Evolutionary conservation across 805 yeast genomes (phyloP).

Genomic region (Wickerhamomyces bisporus): DNA sequence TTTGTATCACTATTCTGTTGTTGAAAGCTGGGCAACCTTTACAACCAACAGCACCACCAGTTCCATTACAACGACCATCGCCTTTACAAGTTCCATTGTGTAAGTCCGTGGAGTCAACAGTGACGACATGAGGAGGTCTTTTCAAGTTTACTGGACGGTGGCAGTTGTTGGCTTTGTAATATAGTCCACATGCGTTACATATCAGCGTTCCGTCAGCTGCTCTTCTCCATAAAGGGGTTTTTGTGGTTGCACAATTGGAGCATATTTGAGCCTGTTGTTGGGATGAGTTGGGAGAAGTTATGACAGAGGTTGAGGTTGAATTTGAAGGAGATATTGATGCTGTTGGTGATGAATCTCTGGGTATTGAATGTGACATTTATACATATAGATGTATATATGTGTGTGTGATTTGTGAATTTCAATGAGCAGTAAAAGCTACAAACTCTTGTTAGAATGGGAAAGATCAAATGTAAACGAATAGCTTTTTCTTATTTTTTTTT

Average conservation of each 20-base stretch:
- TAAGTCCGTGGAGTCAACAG: slow-evolving; percentile 45
- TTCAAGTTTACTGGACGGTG: slow-evolving; percentile 85
- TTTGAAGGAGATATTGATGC: no score
- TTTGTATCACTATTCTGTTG: slow-evolving; percentile 48
- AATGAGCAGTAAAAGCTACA: no score
- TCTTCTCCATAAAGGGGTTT: slow-evolving; percentile 92
- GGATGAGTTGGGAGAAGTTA: slow-evolving; percentile 1
- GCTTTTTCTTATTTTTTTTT: no score
- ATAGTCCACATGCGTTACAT: slow-evolving; percentile 94
- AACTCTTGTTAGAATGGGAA: no score
- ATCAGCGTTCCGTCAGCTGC: slow-evolving; percentile 85
- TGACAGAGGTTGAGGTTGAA: no score
- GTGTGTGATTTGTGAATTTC: no score
- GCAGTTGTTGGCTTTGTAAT: slow-evolving; percentile 84
- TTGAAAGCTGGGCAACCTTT: slow-evolving; percentile 80
- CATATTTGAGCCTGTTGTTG: slow-evolving; percentile 35
- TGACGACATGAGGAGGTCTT: slow-evolving; percentile 72
- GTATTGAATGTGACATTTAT: no score
- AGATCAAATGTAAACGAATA: no score
- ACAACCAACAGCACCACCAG: slow-evolving; percentile 79
- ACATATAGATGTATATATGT: no score
- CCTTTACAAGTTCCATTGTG: slow-evolving; percentile 24
- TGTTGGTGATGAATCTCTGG: no score
- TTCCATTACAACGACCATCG: slow-evolving; percentile 70
- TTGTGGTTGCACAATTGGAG: slow-evolving; percentile 82